Conservation (phyloP, 768 basidiomycete species). For the Clathrus columnatus region DNA sequence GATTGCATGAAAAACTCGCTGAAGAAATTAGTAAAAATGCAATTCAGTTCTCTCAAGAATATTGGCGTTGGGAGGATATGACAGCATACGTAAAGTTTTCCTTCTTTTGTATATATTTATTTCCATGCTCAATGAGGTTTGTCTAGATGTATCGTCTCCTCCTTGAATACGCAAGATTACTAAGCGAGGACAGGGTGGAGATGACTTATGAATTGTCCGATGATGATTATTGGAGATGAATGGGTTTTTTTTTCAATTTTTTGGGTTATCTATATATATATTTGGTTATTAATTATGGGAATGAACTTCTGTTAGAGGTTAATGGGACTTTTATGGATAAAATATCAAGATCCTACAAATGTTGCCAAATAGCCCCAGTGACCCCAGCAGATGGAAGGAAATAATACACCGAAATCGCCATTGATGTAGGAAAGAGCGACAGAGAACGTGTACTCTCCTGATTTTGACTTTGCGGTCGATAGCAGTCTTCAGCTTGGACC, state of each 20-base stretch:
- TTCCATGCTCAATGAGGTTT: neutral
- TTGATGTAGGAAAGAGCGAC: too few species aligned
- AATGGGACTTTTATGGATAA: too few species aligned
- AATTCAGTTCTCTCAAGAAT: conserved; percentile 43
- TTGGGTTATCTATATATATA: too few species aligned
- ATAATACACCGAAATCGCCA: too few species aligned
- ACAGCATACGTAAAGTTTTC: conserved; percentile 43
- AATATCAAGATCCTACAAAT: too few species aligned
- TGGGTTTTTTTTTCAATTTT: neutral
- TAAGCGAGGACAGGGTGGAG: conserved; percentile 35
- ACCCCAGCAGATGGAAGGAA: too few species aligned
- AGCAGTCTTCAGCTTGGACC: too few species aligned
- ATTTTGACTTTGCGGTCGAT: too few species aligned
- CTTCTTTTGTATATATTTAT: neutral
- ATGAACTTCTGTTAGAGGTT: too few species aligned
- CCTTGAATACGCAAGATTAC: conserved; percentile 46
- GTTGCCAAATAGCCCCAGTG: too few species aligned
- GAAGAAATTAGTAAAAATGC: conserved; percentile 48
- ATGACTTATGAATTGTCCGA: conserved; percentile 1
- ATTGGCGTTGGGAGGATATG: conserved; percentile 56
- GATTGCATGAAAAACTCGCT: conserved; percentile 53
- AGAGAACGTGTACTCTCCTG: too few species aligned
- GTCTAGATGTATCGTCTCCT: conserved; percentile 32
- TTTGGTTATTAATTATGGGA: too few species aligned
- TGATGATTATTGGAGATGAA: neutral